Base-by-base conservation (phyloP, 345 rosid species). In the Reutealis trisperma region DNA sequence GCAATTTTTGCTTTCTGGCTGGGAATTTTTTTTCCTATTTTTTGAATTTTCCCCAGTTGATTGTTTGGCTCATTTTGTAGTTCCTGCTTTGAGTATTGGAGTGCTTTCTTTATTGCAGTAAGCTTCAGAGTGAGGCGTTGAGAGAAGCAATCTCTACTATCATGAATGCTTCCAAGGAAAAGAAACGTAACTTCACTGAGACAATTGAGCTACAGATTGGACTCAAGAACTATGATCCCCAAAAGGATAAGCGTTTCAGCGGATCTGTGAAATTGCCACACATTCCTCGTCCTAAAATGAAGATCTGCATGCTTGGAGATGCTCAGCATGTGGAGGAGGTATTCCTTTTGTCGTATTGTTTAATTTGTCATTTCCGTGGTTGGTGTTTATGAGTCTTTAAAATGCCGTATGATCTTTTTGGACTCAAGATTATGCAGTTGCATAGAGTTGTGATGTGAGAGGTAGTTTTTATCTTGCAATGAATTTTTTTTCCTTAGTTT, bases 291-390 rank as follows among this genome's bases (percentile, higher is more conserved):
- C 95, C 97, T 2, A 92, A 92, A 85, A 91, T 92, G 98, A 92
- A 90, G 85, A 88, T 94, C 16, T 94, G 98, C 84, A 94, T 94
- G 97, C 95, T 94, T 58, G 98, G 97, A 55, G 98, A 94, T 72
- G 97, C 98, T 8, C 98, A 90, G 75, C 97, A 93, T 66, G 97
- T 94, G 6, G 98, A 94, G 79, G 93, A 93, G 97, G 97, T 94
- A 67, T 75, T 15, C 19, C 10, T 63, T 12, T 18, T 15, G 19
- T 51, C 13, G 12, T 3, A 9, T 25, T 61, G 6, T 37, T 8
- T 5, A 25, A 8, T 1, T 60, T 60, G 12, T 60, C 19, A 24
- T 60, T 24, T 32, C 2, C 4, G 37, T 61, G 37, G 19, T 61
- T 61, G 25, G 55, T 14, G 55, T 51, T 51, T 51, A 3, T 11